Conservation (phyloP, 78 protist genomes). For the Pelomyxa schiedti region DNA sequence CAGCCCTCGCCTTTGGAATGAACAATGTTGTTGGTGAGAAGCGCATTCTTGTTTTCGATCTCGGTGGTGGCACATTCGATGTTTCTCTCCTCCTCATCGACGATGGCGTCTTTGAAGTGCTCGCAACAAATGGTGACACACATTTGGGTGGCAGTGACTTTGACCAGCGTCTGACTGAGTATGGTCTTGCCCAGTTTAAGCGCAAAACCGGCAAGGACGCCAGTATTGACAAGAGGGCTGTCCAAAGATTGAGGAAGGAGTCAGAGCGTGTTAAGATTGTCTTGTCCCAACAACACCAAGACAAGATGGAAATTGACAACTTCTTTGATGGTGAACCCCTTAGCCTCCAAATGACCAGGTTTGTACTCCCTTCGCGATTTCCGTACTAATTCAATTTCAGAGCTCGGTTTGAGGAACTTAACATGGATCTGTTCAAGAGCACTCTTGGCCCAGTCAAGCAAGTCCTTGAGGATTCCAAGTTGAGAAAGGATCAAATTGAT, state of each 20-base stretch:
- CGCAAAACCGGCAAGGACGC: conserved; percentile 72
- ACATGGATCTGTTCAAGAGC: conserved; percentile 80
- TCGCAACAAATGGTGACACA: conserved; percentile 94
- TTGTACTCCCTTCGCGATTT: too few species aligned
- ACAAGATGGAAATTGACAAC: conserved; percentile 92
- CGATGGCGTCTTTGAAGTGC: conserved; percentile 90
- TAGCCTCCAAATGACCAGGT: conserved; percentile 74
- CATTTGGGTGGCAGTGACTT: conserved; percentile 97
- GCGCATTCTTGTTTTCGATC: conserved; percentile 89
- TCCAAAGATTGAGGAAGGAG: conserved; percentile 82
- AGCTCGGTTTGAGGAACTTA: conserved; percentile 93
- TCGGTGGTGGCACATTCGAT: conserved; percentile 97
- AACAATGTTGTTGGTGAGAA: conserved; percentile 67
- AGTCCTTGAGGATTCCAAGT: conserved; percentile 76
- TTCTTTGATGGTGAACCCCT: conserved; percentile 92
- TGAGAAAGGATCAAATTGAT: conserved; percentile 58
- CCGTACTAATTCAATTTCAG: too few species aligned
- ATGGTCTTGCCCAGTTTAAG: conserved; percentile 72
- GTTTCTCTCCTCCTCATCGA: conserved; percentile 83
- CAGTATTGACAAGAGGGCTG: conserved; percentile 54
- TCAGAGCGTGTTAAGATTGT: conserved; percentile 89
- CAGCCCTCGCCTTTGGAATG: too few species aligned
- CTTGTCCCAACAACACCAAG: conserved; percentile 60
- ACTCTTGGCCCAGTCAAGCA: conserved; percentile 78
- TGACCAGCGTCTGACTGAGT: conserved; percentile 79